Evolutionary conservation across 257 asterid species (phyloP).

Genomic region (Fraxinus americana): DNA sequence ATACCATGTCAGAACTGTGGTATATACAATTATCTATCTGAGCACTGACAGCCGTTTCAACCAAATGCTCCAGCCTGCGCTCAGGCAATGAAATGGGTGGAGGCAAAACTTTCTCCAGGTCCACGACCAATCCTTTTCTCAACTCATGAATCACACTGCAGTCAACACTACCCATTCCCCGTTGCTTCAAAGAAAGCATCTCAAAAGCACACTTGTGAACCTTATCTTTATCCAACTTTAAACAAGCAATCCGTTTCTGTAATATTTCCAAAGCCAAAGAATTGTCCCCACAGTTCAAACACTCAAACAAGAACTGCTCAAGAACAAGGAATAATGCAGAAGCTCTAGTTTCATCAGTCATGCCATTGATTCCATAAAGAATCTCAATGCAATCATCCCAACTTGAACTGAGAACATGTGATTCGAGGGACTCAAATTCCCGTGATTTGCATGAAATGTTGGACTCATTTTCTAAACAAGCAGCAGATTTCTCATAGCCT

Average conservation of each 20-base stretch:
- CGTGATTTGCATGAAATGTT: constrained; percentile 56
- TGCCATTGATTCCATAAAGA: constrained; percentile 41
- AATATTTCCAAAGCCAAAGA: constrained; percentile 57
- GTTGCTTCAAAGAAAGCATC: constrained; percentile 49
- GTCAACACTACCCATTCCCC: constrained; percentile 44
- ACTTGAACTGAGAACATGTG: constrained; percentile 45
- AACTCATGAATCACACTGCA: constrained; percentile 35
- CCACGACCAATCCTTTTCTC: constrained; percentile 46
- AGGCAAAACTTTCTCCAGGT: constrained; percentile 68
- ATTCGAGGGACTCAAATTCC: constrained; percentile 56
- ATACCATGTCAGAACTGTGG: constrained; percentile 56
- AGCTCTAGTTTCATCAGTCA: constrained; percentile 63
- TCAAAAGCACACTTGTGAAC: constrained; percentile 65
- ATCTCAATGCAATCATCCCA: constrained; percentile 69
- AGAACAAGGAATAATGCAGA: constrained; percentile 64
- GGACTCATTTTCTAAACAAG: constrained; percentile 80
- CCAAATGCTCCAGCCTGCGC: constrained; percentile 79
- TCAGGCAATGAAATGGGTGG: constrained; percentile 78
- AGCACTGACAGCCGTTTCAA: constrained; percentile 67
- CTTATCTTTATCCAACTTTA: constrained; percentile 53
- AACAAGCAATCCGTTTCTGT: constrained; percentile 47
- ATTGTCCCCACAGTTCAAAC: constrained; percentile 57
- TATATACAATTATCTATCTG: constrained; percentile 69
- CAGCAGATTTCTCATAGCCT: constrained; percentile 73
- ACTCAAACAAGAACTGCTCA: constrained; percentile 73